These are phyloP conservation scores for Apophysomyces sp. DNA, from an alignment of 371 early-diverging fungal species.

Conservation along the genomic window DNA sequence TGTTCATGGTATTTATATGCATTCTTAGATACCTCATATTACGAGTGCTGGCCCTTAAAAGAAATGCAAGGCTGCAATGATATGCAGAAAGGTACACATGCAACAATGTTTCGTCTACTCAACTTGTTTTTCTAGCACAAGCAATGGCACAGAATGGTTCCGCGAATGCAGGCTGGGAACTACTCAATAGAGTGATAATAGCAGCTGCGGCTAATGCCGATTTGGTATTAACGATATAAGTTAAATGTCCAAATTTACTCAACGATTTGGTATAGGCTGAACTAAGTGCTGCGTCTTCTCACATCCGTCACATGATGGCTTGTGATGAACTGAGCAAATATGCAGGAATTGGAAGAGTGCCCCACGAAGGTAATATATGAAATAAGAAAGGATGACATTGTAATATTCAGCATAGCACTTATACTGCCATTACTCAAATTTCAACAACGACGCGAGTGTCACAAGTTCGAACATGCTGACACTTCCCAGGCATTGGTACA, in stretches of 20 bases:
- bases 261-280: conserved; percentile 5
- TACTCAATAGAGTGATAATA: conserved; percentile 8
- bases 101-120: neutral
- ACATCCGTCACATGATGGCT: conserved; percentile 9
- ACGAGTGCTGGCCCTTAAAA: conserved; percentile 16
- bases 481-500: conserved; percentile 17
- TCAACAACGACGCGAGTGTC: conserved; percentile 1
- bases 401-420: conserved; percentile 6
- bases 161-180: neutral
- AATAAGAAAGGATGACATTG: neutral
- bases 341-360: neutral
- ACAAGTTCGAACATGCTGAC: conserved; percentile 6
- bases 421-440: conserved; percentile 14
- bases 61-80: conserved; percentile 7
- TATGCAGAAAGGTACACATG: conserved; percentile 21
- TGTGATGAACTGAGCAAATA: conserved; percentile 5
- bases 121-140: conserved; percentile 5
- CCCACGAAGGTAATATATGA: conserved; percentile 2
- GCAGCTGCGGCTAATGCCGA: neutral
- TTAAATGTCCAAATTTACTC: neutral
- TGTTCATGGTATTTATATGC: no score
- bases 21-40: conserved; percentile 5
- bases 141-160: conserved; percentile 4
- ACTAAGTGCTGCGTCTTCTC: conserved; percentile 11
- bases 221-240: neutral